A percentile compares a stretch with the other conserved stretches of the same genome.
phyloP scores from a whole-genome alignment of 225 moss, liverwort and hornwort genomes.

The Lunularia cruciata region DNA sequence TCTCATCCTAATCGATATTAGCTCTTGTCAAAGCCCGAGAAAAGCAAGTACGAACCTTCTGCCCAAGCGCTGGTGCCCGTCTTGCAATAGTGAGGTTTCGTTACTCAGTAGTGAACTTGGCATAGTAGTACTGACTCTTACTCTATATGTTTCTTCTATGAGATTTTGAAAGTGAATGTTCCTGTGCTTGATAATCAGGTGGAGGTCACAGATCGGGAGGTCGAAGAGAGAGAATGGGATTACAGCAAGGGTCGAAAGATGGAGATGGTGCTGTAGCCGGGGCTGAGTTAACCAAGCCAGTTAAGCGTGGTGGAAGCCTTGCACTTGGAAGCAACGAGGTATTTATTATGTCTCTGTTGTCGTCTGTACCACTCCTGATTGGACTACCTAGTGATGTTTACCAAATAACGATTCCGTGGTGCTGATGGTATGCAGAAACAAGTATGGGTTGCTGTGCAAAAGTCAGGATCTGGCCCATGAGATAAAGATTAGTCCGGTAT shows the following conservation, averaged over 20 bases:
- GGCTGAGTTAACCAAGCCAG: slow-evolving; percentile 62
- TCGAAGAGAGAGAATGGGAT: slow-evolving; percentile 79
- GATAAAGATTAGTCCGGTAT: slow-evolving; percentile 54
- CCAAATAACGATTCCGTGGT: background rate
- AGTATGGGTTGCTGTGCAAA: slow-evolving; percentile 98
- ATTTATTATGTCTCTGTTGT: background rate
- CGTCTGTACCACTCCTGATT: background rate
- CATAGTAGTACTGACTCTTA: too few relatives aligned
- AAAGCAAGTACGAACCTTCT: too few relatives aligned
- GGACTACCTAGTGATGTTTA: background rate
- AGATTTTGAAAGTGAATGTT: too few relatives aligned
- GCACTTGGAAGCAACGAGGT: slow-evolving; percentile 80
- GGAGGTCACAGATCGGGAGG: slow-evolving; percentile 72
- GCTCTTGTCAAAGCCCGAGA: too few relatives aligned
- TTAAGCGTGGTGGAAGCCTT: slow-evolving; percentile 70
- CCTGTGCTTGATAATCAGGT: slow-evolving; percentile 40
- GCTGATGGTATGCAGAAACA: slow-evolving; percentile 59
- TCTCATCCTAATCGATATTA: too few relatives aligned
- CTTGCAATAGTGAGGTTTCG: too few relatives aligned
- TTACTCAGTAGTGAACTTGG: too few relatives aligned
- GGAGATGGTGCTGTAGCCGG: slow-evolving; percentile 48
- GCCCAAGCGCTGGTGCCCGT: too few relatives aligned
- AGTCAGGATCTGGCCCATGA: slow-evolving; percentile 73
- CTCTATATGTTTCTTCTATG: too few relatives aligned
- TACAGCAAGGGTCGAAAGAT: slow-evolving; percentile 57